phyloP scores from a whole-genome alignment of 164 flowering plant genomes.

The Sedum album region DNA sequence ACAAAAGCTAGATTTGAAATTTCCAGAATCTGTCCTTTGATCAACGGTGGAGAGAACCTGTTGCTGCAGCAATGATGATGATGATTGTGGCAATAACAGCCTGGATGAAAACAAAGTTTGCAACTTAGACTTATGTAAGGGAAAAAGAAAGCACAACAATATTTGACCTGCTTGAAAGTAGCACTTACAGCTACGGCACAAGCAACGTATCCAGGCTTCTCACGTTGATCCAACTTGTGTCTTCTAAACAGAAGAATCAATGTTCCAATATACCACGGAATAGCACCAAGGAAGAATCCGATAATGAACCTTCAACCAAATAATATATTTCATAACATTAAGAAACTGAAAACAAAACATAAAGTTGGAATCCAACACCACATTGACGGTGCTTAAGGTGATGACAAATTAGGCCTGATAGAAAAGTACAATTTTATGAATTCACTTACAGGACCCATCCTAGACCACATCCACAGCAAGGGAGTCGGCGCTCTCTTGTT shows the following conservation, averaged over 20 bases:
- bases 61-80: not conserved
- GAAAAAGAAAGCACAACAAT: not conserved
- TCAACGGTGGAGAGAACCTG: not conserved
- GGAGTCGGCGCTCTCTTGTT: not conserved
- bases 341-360: not conserved
- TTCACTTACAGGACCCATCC: not conserved
- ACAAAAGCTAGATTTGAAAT: not conserved
- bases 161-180: not conserved
- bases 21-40: not conserved
- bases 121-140: not conserved
- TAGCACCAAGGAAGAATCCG: not conserved
- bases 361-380: too few relatives aligned
- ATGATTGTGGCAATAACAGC: not conserved
- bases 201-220: not conserved
- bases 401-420: too few relatives aligned
- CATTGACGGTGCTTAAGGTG: not conserved
- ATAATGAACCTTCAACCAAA: not conserved
- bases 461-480: not conserved
- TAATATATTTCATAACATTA: not conserved
- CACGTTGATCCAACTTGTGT: not conserved
- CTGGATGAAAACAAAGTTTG: not conserved
- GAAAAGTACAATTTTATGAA: too few relatives aligned
- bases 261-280: not conserved
- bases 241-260: not conserved
- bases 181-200: not conserved